Conservation (phyloP, 192 early-diverging fungal genomes). For the Coemansia sp. region DNA sequence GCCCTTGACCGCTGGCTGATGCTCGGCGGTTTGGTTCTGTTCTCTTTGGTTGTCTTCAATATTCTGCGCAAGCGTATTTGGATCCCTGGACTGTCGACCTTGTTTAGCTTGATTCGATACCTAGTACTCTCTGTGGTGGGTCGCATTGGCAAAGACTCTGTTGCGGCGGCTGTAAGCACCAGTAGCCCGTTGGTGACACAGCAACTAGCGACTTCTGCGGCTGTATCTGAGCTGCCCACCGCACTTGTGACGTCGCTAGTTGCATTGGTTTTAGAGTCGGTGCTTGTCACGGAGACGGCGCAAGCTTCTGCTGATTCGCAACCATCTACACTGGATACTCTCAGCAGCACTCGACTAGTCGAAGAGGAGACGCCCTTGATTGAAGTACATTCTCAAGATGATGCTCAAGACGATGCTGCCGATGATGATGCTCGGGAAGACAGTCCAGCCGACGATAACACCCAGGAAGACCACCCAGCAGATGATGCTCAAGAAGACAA, state of each 20-base stretch:
- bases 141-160: neutral
- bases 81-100: constrained; percentile 49
- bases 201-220: neutral
- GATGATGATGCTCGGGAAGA: no score
- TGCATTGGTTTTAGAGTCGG: neutral
- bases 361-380: neutral
- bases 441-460: no score
- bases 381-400: neutral
- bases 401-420: no score
- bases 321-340: neutral
- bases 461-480: no score
- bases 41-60: constrained; percentile 44
- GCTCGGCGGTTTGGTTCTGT: constrained; percentile 43
- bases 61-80: constrained; percentile 50
- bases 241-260: neutral
- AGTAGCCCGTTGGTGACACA: neutral
- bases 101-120: constrained; percentile 30
- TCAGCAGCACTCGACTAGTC: neutral
- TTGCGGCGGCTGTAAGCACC: neutral
- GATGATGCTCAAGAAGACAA: neutral
- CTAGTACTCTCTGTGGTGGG: constrained; percentile 5
- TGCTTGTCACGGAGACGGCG: neutral
- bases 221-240: neutral
- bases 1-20: constrained; percentile 52
- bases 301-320: neutral